Evolutionary conservation across 2,329 filamentous ascomycete genomes (phyloP), one percentile per base, ranked within the genome.

Genomic region (Gaeumannomyces sp.): DNA sequence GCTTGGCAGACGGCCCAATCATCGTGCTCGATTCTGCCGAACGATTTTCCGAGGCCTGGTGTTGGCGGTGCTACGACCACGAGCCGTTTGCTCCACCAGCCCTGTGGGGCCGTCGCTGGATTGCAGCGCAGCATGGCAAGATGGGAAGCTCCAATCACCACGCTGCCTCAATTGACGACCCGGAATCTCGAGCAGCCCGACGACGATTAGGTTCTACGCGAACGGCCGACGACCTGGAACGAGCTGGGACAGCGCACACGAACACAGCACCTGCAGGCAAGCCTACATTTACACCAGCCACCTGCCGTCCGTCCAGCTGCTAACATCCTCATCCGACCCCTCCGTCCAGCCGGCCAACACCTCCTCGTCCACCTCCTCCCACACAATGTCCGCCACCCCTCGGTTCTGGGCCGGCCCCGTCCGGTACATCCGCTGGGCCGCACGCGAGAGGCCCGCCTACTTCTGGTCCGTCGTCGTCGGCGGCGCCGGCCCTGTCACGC

Each of bases 401-500:
- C 83, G 83, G 73, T 97, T 99, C 89, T 97, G 90, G 87, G 84
- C 87, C 70, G 84, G 85, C 66, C 95, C 95, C 69, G 73, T 96
- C 76, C 88, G 88, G 72, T 98, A 97, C 87, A 79, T 91, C 73
- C 89, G 89, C 78, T 98, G 93, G 92, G 88, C 93, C 64, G 85
- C 91, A 62, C 89, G 92, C 79, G 89, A 95, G 78, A 91, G 90
- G 77, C 95, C 95, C 63, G 93, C 93, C 66, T 90, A 93, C 80
- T 96, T 97, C 84, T 98, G 88, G 85, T 92, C 91, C 72, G 80
- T 92, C 73, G 74, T 91, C 66, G 80, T 98, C 70, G 94, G 91
- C 71, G 80, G 78, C 69, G 72, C 86, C 64, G 93, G 93, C 14
- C 95, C 94, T 50, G 77, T 90, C 65, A 79, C 85, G 65, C 80